Evolutionary conservation across 257 asterid genomes (phyloP).

Genomic region (Thymus quinquecostatus): DNA sequence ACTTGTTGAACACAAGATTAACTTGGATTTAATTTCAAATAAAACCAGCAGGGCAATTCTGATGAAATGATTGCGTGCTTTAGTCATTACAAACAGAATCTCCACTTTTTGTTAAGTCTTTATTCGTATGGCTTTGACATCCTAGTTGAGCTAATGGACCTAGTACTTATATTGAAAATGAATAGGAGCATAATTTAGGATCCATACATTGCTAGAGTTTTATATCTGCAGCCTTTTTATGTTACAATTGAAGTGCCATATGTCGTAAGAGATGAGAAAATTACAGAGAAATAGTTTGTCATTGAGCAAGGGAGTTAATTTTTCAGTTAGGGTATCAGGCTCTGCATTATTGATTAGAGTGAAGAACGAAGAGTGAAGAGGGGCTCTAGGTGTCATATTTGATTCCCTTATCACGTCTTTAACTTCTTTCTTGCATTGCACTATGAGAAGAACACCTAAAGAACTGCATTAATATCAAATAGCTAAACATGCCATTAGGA

Average conservation of each 20-base stretch:
- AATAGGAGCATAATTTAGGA: neutral
- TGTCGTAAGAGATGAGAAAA: conserved; percentile 13
- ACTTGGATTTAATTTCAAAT: neutral
- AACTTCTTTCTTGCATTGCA: too few relatives aligned
- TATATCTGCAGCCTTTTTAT: neutral
- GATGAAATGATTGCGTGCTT: neutral
- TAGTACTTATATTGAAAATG: neutral
- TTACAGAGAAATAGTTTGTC: neutral
- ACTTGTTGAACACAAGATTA: conserved; percentile 22
- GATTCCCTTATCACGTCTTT: too few relatives aligned
- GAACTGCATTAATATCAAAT: too few relatives aligned
- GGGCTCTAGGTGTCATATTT: too few relatives aligned
- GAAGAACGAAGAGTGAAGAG: too few relatives aligned
- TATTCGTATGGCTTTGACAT: neutral
- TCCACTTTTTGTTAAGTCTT: neutral
- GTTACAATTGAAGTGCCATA: neutral
- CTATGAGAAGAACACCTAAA: too few relatives aligned
- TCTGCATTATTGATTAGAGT: too few relatives aligned
- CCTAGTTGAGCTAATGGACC: neutral
- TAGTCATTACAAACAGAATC: neutral
- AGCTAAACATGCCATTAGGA: too few relatives aligned
- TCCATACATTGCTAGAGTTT: neutral
- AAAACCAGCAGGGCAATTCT: neutral
- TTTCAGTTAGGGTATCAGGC: too few relatives aligned
- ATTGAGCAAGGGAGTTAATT: neutral